phyloP scores from a whole-genome alignment of 2,329 filamentous ascomycete species.

The Bipolaris bicolor region DNA sequence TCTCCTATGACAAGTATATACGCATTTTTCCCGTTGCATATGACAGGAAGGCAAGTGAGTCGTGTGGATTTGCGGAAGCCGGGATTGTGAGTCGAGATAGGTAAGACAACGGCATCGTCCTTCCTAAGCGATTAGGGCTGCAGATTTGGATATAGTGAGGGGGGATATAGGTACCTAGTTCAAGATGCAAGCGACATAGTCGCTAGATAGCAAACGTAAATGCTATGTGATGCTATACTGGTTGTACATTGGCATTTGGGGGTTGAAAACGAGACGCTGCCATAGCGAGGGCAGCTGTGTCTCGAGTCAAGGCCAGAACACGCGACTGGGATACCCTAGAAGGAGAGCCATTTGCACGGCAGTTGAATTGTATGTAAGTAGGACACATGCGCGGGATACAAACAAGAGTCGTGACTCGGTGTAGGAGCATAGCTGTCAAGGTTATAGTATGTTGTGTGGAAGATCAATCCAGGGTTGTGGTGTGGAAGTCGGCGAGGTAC shows the following conservation, averaged over 20 bases:
- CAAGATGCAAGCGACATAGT: not conserved
- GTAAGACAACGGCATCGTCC: not conserved
- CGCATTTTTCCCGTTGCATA: not conserved
- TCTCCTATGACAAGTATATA: not conserved
- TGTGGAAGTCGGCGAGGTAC: not conserved
- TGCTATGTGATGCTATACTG: not conserved
- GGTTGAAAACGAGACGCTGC: not conserved
- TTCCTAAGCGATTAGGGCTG: not conserved
- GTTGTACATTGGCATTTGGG: not conserved
- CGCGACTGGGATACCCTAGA: not conserved
- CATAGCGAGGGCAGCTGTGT: not conserved
- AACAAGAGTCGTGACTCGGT: not conserved
- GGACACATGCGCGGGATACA: not conserved
- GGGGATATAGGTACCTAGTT: not conserved
- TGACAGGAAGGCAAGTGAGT: not conserved
- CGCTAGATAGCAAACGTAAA: not conserved
- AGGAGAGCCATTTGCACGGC: not conserved
- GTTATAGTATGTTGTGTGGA: not conserved
- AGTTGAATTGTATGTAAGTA: not conserved
- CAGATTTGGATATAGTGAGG: not conserved
- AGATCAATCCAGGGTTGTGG: not conserved
- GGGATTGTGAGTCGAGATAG: slow-evolving; percentile 2
- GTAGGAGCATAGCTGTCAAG: not conserved
- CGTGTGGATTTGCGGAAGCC: not conserved
- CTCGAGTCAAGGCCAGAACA: not conserved